Percentiles rank a stretch among this genome's conserved stretches.
phyloP scores from a whole-genome alignment of 148 eudicot species.

The Drosera capensis region DNA sequence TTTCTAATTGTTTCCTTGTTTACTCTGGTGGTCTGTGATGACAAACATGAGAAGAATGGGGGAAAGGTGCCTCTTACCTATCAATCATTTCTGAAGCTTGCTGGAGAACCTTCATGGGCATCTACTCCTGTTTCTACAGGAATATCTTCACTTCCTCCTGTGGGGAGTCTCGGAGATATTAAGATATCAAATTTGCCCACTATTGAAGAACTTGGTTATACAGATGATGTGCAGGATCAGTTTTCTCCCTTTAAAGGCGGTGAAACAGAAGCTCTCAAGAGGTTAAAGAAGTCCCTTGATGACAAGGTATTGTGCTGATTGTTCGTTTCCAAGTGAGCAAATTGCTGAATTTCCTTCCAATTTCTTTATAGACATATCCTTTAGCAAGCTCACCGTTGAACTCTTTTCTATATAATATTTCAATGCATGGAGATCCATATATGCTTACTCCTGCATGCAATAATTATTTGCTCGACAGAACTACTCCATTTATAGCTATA shows the following conservation, averaged over 20 bases:
- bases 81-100: slow-evolving; percentile 63
- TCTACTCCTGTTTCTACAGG: slow-evolving; percentile 36
- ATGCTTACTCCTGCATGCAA: too few species aligned
- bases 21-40: background rate
- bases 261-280: slow-evolving; percentile 76
- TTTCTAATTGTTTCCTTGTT: background rate
- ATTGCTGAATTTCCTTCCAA: too few species aligned
- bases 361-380: too few species aligned
- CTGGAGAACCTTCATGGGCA: slow-evolving; percentile 65
- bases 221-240: slow-evolving; percentile 44
- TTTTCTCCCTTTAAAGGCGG: slow-evolving; percentile 77
- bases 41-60: slow-evolving; percentile 32
- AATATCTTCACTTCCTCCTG: slow-evolving; percentile 35
- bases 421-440: too few species aligned
- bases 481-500: too few species aligned
- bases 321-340: too few species aligned
- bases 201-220: slow-evolving; percentile 64
- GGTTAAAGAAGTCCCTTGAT: slow-evolving; percentile 37
- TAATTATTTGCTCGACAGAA: too few species aligned
- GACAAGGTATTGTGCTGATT: slow-evolving; percentile 52
- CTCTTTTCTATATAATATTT: too few species aligned
- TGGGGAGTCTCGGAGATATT: slow-evolving; percentile 34
- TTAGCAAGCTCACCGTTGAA: too few species aligned
- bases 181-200: slow-evolving; percentile 50
- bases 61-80: slow-evolving; percentile 74